phyloP scores from a whole-genome alignment of 371 early-diverging fungal species.

The Mortierella sp. region DNA sequence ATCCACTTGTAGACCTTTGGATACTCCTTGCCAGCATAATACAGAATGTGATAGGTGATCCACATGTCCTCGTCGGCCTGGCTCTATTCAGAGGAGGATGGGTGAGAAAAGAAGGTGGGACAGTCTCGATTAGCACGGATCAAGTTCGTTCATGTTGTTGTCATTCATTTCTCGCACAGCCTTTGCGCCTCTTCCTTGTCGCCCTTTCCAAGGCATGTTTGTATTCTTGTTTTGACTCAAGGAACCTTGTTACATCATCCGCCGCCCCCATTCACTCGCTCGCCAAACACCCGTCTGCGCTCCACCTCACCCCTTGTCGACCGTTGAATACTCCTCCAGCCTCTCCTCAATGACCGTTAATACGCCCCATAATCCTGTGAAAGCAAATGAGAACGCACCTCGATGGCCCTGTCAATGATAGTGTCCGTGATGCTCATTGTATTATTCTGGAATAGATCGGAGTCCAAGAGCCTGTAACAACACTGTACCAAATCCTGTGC shows the following conservation, averaged over 20 bases:
- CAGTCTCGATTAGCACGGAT: no score
- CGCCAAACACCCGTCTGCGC: not conserved
- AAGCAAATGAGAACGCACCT: constrained; percentile 25
- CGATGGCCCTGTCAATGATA: constrained; percentile 55
- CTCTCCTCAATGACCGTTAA: no score
- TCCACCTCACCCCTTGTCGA: no score
- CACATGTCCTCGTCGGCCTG: constrained; percentile 53
- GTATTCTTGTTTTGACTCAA: not conserved
- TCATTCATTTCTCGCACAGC: not conserved
- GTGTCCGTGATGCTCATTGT: constrained; percentile 65
- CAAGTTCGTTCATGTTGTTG: no score
- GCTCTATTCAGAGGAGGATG: constrained; percentile 10
- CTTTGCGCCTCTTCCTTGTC: no score
- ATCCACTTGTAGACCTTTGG: constrained; percentile 55
- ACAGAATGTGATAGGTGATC: constrained; percentile 59
- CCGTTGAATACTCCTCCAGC: no score
- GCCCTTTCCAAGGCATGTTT: no score
- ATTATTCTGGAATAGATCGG: constrained; percentile 70
- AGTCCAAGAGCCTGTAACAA: constrained; percentile 74
- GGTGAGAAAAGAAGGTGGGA: not conserved
- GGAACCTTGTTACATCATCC: constrained; percentile 24
- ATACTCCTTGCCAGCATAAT: constrained; percentile 59
- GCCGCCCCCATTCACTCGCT: not conserved
- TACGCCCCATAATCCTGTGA: no score
- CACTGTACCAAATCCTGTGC: constrained; percentile 62